Base-by-base conservation (phyloP, 306 rosid genomes). In the Sesbania bispinosa region DNA sequence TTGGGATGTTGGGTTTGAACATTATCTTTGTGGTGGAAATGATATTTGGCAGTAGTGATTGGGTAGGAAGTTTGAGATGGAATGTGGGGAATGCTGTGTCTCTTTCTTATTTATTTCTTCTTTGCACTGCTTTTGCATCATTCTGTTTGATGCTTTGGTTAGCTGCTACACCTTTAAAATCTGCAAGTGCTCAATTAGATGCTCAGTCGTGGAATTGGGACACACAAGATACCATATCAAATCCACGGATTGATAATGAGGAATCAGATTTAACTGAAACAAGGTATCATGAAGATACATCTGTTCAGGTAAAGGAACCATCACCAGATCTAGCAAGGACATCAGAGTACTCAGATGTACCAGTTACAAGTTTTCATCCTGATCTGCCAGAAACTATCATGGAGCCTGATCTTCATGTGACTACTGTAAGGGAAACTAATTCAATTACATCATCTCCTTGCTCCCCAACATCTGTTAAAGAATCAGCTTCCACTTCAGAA, bases 121-220 rank as follows among this genome's bases (percentile, higher is more conserved):
- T 90, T 61, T 55, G 57, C 48, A 68, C 77, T 59, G 87, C 90
- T 68, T 82, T 85, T 81, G 81, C 87, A 75, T 84, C 91, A 45
- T 87, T 92, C 71, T 78, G 81, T 78, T 66, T 85, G 80, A 89
- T 88, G 98, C 85, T 92, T 41, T 92, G 98, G 96, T 81, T 92
- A 72, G 90, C 89, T 10, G 89, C 96, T 51, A 92, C 96, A 19
- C 96, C 98, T 0, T 78, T 92, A 75, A 89, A 85, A 79, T 92
- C 96, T 73, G 87, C 91, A 3, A 80, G 79, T 77, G 79, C 62
- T 55, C 83, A 73, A 61, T 78, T 81, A 62, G 89, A 86, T 79
- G 80, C 77, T 69, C 88, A 71, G 79, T 67, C 52, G 26, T 86
- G 84, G 86, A 77, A 79, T 73, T 84, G 83, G 88, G 85, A 77